Conservation (phyloP, 1,284 basidiomycete genomes). For the Entoloma clypeatum region DNA sequence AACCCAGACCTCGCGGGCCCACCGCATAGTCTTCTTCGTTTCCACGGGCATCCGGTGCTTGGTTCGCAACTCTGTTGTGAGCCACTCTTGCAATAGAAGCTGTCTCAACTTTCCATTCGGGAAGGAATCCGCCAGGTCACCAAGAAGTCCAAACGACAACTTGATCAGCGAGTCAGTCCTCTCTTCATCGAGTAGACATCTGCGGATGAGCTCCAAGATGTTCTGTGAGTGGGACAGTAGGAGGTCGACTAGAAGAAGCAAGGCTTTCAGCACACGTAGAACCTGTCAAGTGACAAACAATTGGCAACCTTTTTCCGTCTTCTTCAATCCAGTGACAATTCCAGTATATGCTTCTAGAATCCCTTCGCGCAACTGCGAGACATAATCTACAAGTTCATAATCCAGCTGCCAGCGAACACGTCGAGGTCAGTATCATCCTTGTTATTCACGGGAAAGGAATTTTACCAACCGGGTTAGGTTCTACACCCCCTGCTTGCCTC, state of each 20-base stretch:
- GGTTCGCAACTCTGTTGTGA: slow-evolving; percentile 72
- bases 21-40: slow-evolving; percentile 76
- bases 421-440: slow-evolving; percentile 6
- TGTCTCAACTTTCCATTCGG: slow-evolving; percentile 79
- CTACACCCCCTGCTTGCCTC: slow-evolving; percentile 83
- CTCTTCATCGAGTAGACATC: slow-evolving; percentile 81
- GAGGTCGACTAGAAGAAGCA: slow-evolving; percentile 44
- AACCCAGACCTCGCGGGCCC: slow-evolving; percentile 73
- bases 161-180: slow-evolving; percentile 78
- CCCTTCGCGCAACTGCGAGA: slow-evolving; percentile 86
- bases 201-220: slow-evolving; percentile 82
- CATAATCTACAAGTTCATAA: slow-evolving; percentile 91
- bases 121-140: slow-evolving; percentile 90
- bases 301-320: slow-evolving; percentile 67
- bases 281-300: slow-evolving; percentile 3
- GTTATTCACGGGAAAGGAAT: slow-evolving; percentile 7
- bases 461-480: slow-evolving; percentile 74
- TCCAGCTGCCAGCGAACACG: slow-evolving; percentile 54
- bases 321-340: slow-evolving; percentile 88
- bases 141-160: slow-evolving; percentile 80
- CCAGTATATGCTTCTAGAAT: slow-evolving; percentile 98
- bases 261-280: slow-evolving; percentile 9
- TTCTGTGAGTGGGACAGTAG: slow-evolving; percentile 74
- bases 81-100: slow-evolving; percentile 77
- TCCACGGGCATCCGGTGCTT: slow-evolving; percentile 65